A percentile compares a stretch with the other conserved stretches of the same genome.
Conservation (phyloP, 768 basidiomycete species). For the Cystofilobasidium bisporidii region DNA sequence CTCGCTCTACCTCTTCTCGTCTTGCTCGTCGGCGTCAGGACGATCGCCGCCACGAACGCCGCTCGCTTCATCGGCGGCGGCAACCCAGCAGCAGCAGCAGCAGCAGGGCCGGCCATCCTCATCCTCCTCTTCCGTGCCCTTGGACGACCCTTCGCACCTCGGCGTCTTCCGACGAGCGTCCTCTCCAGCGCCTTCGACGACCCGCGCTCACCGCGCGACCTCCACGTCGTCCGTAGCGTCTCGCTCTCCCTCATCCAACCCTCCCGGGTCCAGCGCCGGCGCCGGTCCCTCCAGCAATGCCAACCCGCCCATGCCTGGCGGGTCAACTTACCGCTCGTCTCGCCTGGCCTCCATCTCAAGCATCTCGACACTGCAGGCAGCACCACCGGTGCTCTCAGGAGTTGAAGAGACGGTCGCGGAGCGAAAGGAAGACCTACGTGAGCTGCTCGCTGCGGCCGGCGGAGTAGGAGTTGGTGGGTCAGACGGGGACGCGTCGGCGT, state of each 20-base stretch:
- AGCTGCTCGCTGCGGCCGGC: not conserved
- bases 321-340: not conserved
- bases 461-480: too few relatives aligned
- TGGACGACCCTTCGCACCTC: not conserved
- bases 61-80: too few relatives aligned
- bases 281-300: too few relatives aligned
- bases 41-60: too few relatives aligned
- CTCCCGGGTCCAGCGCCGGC: too few relatives aligned
- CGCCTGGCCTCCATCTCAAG: not conserved
- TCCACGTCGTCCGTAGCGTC: not conserved
- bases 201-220: not conserved
- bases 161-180: not conserved
- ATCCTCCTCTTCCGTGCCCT: not conserved
- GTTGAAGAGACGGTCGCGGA: conserved; percentile 16
- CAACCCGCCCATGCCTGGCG: not conserved
- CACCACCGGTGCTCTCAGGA: not conserved
- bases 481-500: too few relatives aligned
- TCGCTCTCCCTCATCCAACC: too few relatives aligned
- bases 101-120: too few relatives aligned
- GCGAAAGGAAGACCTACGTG: conserved; percentile 19
- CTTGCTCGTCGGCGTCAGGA: not conserved
- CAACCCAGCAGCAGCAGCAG: not conserved
- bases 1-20: not conserved
- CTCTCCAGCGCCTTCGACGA: not conserved
- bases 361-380: conserved; percentile 2